Evolutionary conservation across 2,329 filamentous ascomycete species (phyloP).

Genomic region (Magnaporthiopsis incrustans): DNA sequence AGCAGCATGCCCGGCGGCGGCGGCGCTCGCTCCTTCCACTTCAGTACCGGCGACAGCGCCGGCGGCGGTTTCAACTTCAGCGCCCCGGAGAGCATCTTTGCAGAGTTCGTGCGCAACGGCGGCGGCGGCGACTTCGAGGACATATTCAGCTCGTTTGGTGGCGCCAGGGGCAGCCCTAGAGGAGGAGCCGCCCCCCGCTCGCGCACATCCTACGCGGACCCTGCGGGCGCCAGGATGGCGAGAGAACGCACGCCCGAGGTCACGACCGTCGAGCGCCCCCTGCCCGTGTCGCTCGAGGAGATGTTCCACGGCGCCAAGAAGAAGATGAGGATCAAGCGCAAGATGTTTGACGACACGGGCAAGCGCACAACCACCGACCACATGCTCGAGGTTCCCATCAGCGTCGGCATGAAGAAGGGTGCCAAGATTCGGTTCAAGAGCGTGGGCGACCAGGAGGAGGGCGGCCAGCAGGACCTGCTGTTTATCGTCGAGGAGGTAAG

Average conservation of each 20-base stretch:
- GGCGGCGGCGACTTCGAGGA: constrained; percentile 43
- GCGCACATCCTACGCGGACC: constrained; percentile 32
- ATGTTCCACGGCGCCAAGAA: constrained; percentile 81
- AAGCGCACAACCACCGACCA: constrained; percentile 84
- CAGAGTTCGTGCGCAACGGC: constrained; percentile 64
- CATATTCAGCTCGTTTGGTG: constrained; percentile 44
- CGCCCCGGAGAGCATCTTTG: constrained; percentile 76
- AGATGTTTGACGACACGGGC: constrained; percentile 80
- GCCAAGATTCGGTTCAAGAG: constrained; percentile 98
- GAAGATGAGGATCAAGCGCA: constrained; percentile 97
- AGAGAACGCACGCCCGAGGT: constrained; percentile 68
- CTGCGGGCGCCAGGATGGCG: constrained; percentile 21
- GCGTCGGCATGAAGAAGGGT: constrained; percentile 89
- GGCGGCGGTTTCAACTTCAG: constrained; percentile 73
- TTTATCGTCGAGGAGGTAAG: constrained; percentile 91
- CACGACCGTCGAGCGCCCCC: constrained; percentile 77
- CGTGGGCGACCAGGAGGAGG: constrained; percentile 96
- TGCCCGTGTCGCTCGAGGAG: constrained; percentile 80
- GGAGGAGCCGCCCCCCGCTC: constrained; percentile 20
- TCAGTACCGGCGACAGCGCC: constrained; percentile 44
- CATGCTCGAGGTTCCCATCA: constrained; percentile 90
- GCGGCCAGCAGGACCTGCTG: constrained; percentile 89
- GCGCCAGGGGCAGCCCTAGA: constrained; percentile 21
- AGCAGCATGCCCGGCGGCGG: constrained; percentile 29
- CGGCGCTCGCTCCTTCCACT: constrained; percentile 53